These are phyloP conservation scores for Botrytis cinerea DNA, from an alignment of 2,329 filamentous ascomycete species.

Conservation along the genomic window DNA sequence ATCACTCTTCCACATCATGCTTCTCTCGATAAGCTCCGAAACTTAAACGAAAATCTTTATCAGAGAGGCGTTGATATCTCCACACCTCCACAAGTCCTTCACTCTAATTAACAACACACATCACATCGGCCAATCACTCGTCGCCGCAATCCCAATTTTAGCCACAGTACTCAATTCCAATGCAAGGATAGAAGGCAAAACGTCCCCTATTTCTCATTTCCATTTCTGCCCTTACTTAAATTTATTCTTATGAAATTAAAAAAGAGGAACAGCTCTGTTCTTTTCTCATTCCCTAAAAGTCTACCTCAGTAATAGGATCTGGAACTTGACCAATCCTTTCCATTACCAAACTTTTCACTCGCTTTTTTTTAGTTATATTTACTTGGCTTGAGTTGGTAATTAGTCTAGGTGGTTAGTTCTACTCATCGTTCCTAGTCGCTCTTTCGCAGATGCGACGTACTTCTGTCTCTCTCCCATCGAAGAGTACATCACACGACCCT, in stretches of 20 bases:
- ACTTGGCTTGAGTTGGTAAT: slow-evolving; percentile 5
- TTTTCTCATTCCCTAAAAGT: neutral
- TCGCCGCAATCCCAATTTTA: neutral
- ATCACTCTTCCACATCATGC: neutral
- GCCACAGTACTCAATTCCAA: slow-evolving; percentile 3
- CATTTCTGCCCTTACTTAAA: slow-evolving; percentile 21
- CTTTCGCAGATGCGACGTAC: slow-evolving; percentile 60
- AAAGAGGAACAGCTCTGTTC: neutral
- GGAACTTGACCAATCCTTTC: slow-evolving; percentile 21
- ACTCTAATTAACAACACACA: neutral
- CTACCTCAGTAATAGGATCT: neutral
- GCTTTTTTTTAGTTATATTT: slow-evolving; percentile 23
- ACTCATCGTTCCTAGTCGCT: slow-evolving; percentile 26
- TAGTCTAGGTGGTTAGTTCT: slow-evolving; percentile 22
- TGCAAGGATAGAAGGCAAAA: slow-evolving; percentile 12
- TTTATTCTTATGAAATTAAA: neutral
- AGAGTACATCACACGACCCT: slow-evolving; percentile 60
- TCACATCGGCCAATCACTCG: neutral
- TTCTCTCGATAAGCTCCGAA: neutral
- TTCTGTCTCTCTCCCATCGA: slow-evolving; percentile 64
- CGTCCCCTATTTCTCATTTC: slow-evolving; percentile 27
- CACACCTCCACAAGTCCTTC: slow-evolving; percentile 3
- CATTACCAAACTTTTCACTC: slow-evolving; percentile 20
- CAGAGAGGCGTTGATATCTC: slow-evolving; percentile 2
- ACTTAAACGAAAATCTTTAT: slow-evolving; percentile 2